phyloP scores from a whole-genome alignment of 495 filamentous ascomycete species.

The Aspergillus steynii region DNA sequence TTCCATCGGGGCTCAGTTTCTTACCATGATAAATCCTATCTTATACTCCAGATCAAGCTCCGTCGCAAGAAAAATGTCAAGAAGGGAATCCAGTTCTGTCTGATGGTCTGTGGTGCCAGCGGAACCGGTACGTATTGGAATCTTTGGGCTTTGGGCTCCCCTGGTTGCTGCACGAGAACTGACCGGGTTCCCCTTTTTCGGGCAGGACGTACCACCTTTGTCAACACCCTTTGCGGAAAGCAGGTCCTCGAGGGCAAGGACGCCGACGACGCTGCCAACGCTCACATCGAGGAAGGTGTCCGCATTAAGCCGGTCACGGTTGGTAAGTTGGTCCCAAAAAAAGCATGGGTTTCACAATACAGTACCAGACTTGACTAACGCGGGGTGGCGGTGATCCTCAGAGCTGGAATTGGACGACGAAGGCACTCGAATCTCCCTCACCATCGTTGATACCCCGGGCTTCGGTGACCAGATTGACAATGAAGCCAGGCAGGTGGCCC shows the following conservation, averaged over 20 bases:
- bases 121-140: conserved; percentile 76
- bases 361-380: not conserved
- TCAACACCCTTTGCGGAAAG: conserved; percentile 98
- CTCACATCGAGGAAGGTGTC: conserved; percentile 94
- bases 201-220: conserved; percentile 93
- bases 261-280: conserved; percentile 80
- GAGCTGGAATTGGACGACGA: conserved; percentile 98
- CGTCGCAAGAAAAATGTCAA: conserved; percentile 99
- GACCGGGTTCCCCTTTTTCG: conserved; percentile 25
- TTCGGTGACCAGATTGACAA: conserved; percentile 99
- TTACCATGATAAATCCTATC: conserved; percentile 38
- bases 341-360: conserved; percentile 1
- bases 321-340: conserved; percentile 58
- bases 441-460: conserved; percentile 96
- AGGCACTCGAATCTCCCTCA: conserved; percentile 95
- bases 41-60: conserved; percentile 75
- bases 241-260: conserved; percentile 85
- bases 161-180: conserved; percentile 23
- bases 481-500: conserved; percentile 77
- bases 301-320: conserved; percentile 98
- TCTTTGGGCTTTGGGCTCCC: conserved; percentile 6
- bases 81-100: conserved; percentile 99
- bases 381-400: conserved; percentile 29
- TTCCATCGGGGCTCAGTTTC: conserved; percentile 15
- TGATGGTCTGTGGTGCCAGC: conserved; percentile 99